Base-by-base conservation (phyloP, 164 flowering plant genomes). In the Tinospora cordifolia region DNA sequence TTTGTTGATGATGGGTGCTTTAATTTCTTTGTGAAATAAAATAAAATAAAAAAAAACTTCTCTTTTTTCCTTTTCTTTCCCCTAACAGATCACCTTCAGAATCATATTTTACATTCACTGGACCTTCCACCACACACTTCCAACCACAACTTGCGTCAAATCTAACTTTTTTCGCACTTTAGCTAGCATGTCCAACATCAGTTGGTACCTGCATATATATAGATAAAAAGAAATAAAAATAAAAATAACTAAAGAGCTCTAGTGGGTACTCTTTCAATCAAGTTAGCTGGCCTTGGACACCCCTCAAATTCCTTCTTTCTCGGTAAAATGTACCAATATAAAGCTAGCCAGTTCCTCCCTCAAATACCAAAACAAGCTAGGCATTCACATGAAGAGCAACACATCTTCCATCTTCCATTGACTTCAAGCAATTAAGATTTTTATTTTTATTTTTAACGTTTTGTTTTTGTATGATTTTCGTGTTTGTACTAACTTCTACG, bases 261-360 rank as follows among this genome's bases (percentile, higher is more conserved):
- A 54, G 60, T 54, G 60, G 60, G 60, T 54, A 21, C 60, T 54
- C 60, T 54, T 54, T 54, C 60, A 54, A 54, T 54, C 60, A 54
- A 54, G 60, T 54, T 54, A 54, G 60, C 60, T 54, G 60, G 10
- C 47, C 47, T 0, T 44, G 12, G 47, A 44, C 13, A 44, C 12
- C 47, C 60, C 21, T 15, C 22, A 54, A 54, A 54, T 54, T 54
- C 60, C 24, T 54, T 24, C 24, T 4, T 21, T 54, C 60, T 21
- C 22, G 21, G 60, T 54, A 54, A 54, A 17, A 54, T 54, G 60
- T 19, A 54, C 60, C 36, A 30, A 2, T 30, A 8, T 60, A 54
- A 54, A 24, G n/a, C 36, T 19, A 26, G 15, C 17, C 36, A 60
- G 11, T 21, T 54, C 60, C 60, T 54, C 24, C 10, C 24, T 51